Evolutionary conservation across 2,329 filamentous ascomycete genomes (phyloP).

Genomic region (Metarhizium humberi): DNA sequence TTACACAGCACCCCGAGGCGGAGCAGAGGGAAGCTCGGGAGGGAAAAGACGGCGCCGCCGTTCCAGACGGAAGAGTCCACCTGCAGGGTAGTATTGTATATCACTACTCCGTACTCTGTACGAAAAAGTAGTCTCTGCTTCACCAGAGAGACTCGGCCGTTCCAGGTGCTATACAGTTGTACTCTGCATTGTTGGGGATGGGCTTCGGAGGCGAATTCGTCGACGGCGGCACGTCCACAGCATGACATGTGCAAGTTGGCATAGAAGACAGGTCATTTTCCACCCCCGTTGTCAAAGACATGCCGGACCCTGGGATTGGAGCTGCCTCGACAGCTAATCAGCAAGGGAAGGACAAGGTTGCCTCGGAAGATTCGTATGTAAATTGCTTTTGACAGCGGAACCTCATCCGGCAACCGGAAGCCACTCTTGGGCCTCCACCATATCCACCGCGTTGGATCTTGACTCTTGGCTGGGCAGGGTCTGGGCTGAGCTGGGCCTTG

Average conservation of each 20-base stretch:
- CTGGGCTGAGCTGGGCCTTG: no score
- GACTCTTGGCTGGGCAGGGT: no score
- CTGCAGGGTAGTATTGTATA: not conserved
- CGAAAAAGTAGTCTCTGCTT: no score
- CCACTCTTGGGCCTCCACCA: no score
- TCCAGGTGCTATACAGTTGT: no score
- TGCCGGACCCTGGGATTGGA: not conserved
- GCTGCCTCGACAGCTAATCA: not conserved
- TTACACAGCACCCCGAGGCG: not conserved
- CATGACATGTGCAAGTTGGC: not conserved
- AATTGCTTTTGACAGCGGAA: not conserved
- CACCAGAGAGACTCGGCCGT: no score
- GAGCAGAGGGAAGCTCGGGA: not conserved
- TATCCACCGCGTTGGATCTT: no score
- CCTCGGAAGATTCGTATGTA: not conserved
- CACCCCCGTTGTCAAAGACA: not conserved
- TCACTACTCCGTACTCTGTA: no score
- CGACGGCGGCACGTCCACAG: not conserved
- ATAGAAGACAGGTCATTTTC: not conserved
- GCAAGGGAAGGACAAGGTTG: not conserved
- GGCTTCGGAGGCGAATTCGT: no score
- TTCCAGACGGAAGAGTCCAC: not conserved
- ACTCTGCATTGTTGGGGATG: no score
- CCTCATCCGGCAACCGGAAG: not conserved
- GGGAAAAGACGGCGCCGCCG: not conserved